Evolutionary conservation across 2,329 filamentous ascomycete species (phyloP).

Genomic region (Xylaria sp.): DNA sequence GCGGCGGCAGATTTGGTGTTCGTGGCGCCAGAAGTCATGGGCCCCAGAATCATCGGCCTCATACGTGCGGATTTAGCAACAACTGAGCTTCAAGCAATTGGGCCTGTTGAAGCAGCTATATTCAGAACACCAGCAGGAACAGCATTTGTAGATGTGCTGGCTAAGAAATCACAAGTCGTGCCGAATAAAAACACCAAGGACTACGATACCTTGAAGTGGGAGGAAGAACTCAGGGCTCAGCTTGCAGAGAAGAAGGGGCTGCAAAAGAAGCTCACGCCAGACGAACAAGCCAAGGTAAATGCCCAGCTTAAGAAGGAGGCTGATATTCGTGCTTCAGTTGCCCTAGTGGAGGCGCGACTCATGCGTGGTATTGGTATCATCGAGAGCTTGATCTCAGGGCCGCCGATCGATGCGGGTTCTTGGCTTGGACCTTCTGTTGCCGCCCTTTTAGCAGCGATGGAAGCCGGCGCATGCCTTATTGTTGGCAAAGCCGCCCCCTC

Average conservation of each 20-base stretch:
- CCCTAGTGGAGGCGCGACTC: conserved; percentile 63
- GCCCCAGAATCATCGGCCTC: conserved; percentile 67
- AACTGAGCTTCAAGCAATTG: conserved; percentile 63
- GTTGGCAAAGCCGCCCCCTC: conserved; percentile 73
- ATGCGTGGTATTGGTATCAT: conserved; percentile 83
- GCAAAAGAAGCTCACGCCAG: conserved; percentile 82
- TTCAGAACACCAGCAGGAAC: conserved; percentile 86
- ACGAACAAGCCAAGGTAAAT: conserved; percentile 86
- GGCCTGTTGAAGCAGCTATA: conserved; percentile 86
- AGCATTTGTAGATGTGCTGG: conserved; percentile 83
- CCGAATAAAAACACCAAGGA: conserved; percentile 90
- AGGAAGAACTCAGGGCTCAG: conserved; percentile 81
- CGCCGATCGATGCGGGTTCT: conserved; percentile 78
- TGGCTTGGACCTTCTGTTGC: conserved; percentile 84
- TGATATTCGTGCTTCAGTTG: conserved; percentile 68
- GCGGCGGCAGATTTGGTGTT: conserved; percentile 90
- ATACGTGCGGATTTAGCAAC: conserved; percentile 69
- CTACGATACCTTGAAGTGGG: conserved; percentile 95
- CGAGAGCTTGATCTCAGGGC: conserved; percentile 72
- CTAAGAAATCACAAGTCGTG: conserved; percentile 66
- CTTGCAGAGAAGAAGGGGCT: conserved; percentile 90
- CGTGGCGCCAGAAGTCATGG: conserved; percentile 78
- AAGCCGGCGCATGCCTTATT: conserved; percentile 74
- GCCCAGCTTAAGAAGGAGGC: conserved; percentile 85
- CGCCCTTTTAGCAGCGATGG: conserved; percentile 66